Base-by-base conservation (phyloP, 2,329 filamentous ascomycete genomes). In the Arthroderma sp. region DNA sequence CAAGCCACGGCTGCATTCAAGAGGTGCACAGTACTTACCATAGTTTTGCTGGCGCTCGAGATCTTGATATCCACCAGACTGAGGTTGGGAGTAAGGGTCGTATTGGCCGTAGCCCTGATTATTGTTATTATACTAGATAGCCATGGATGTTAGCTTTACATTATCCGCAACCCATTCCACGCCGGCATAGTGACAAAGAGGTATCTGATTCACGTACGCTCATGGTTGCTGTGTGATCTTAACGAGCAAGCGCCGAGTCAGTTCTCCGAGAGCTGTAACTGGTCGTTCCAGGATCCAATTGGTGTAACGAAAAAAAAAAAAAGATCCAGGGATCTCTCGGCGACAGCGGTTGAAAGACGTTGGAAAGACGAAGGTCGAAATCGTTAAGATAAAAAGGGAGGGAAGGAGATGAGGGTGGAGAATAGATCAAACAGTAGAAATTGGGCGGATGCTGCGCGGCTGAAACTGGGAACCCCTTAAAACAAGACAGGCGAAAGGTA, bases 31-130 rank as follows among this genome's bases (percentile, higher is more conserved):
- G 33, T 61, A 55, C 48, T 57, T 52, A 44, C 52, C 55, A 46
- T 54, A 53, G 38, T 54, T 54, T 43, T 61, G 55, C 45, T 52
- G 53, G 50, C 60, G 56, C 48, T 55, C 56, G 46, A 52, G 51
- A 46, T 57, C 56, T 39, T 63, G 58, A 29, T 53, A 58, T 48
- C 58, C 55, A 32, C 53, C 55, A 22, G 15, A 50, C 60, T 59
- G 47, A 44, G 61, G 48, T 59, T 54, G 48, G 56, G 61, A 60
- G 55, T 75, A 77, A 41, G 74, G 74, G 59, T 76, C 74, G 58
- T 71, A 75, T 51, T 73, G 68, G 58, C 69, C 71, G 57, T 74
- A 75, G 56, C 68, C 58, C 45, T 60, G 54, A 44, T 51, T 54
- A 44, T 53, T 53, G 46, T 57, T 57, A 42, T 58, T 52, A 29